These are phyloP conservation scores for Vicia sativa DNA, from an alignment of 306 rosid genomes.

Conservation along the genomic window DNA sequence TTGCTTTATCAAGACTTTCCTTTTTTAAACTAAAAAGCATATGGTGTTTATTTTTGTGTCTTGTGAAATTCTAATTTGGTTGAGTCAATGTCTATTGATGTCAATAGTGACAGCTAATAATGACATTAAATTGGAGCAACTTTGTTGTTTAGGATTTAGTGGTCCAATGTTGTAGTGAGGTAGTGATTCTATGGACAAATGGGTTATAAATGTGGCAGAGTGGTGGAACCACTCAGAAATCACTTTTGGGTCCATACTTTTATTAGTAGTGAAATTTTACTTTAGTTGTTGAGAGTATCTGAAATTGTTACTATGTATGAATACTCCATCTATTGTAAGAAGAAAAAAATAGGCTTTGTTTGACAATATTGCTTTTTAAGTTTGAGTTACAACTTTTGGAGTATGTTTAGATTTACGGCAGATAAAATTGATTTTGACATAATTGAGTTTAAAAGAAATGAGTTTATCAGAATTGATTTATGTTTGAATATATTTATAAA, in stretches of 20 bases:
- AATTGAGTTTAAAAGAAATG: too few relatives aligned
- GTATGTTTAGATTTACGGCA: too few relatives aligned
- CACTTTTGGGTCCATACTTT: constrained; percentile 15
- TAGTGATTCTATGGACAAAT: constrained; percentile 29
- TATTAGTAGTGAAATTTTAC: constrained; percentile 12
- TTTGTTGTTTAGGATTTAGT: constrained; percentile 30
- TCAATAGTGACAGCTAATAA: constrained; percentile 27
- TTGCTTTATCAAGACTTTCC: constrained; percentile 28
- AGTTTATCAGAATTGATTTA: too few relatives aligned
- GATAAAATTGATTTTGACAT: too few relatives aligned
- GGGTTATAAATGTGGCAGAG: constrained; percentile 38
- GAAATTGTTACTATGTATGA: neutral
- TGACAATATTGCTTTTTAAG: too few relatives aligned
- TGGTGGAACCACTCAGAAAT: constrained; percentile 15
- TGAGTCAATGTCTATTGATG: constrained; percentile 38
- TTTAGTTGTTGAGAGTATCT: neutral
- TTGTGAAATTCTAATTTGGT: constrained; percentile 26
- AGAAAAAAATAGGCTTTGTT: too few relatives aligned
- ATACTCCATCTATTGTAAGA: too few relatives aligned
- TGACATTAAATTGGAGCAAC: constrained; percentile 40
- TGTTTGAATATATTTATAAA: too few relatives aligned
- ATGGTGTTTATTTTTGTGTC: constrained; percentile 24
- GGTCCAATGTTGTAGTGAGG: constrained; percentile 38
- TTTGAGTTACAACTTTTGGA: too few relatives aligned
- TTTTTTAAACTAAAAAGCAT: constrained; percentile 4